These are phyloP conservation scores for Penicillium sp. DNA, from an alignment of 2,329 filamentous ascomycete genomes.

Conservation along the genomic window DNA sequence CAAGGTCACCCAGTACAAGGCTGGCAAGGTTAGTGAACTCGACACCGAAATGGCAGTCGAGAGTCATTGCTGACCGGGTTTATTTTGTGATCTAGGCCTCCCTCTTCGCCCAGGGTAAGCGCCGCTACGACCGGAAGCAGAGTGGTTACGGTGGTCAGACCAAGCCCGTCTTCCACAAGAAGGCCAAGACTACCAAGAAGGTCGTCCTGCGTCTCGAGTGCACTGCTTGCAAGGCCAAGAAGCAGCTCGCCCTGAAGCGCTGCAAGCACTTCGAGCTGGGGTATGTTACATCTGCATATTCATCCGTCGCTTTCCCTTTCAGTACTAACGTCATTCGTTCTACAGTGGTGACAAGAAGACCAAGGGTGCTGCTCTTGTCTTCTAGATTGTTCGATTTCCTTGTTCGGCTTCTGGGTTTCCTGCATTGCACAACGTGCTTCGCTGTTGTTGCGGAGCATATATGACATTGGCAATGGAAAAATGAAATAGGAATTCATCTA, in stretches of 20 bases:
- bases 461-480: conserved; percentile 44
- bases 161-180: conserved; percentile 99
- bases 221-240: conserved; percentile 96
- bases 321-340: conserved; percentile 44
- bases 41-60: conserved; percentile 16
- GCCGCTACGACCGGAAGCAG: conserved; percentile 99
- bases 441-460: conserved; percentile 35
- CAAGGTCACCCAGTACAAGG: conserved; percentile 97
- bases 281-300: conserved; percentile 57
- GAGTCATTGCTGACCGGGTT: conserved; percentile 25
- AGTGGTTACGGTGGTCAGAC: conserved; percentile 99
- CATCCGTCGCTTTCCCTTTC: neutral
- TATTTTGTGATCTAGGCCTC: conserved; percentile 61
- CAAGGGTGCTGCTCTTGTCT: conserved; percentile 99
- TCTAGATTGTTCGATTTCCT: conserved; percentile 66
- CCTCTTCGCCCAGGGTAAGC: conserved; percentile 97
- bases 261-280: conserved; percentile 99
- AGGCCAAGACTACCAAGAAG: conserved; percentile 99
- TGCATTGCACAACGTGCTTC: conserved; percentile 39
- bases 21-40: conserved; percentile 69
- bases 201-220: conserved; percentile 98
- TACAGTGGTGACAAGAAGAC: conserved; percentile 99
- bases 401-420: conserved; percentile 45
- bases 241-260: conserved; percentile 95
- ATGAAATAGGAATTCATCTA: conserved; percentile 44